Percentiles rank a stretch among this genome's conserved stretches.
These are phyloP conservation scores for Xylariomycetidae sp. DNA, from an alignment of 2,329 filamentous ascomycete genomes.

Conservation along the genomic window DNA sequence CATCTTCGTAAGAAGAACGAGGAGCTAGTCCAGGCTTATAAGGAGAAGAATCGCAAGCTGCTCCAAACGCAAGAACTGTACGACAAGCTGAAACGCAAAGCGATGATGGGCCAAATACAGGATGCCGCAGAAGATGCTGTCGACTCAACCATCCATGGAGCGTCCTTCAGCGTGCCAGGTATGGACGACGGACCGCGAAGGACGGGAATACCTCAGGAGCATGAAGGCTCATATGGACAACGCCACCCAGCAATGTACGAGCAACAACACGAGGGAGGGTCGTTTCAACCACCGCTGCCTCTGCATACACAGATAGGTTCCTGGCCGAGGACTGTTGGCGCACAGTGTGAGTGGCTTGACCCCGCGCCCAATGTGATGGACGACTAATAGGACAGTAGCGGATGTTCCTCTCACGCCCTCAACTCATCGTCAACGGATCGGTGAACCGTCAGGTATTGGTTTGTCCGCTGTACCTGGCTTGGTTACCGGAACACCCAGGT, in stretches of 20 bases:
- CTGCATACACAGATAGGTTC: constrained; percentile 1
- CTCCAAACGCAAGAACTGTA: constrained; percentile 62
- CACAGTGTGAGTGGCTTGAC: constrained; percentile 17
- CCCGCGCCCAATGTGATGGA: too few species aligned
- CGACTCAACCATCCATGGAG: constrained; percentile 32
- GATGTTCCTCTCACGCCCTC: constrained; percentile 29
- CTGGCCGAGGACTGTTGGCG: constrained; percentile 14
- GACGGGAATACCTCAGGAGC: constrained; percentile 7
- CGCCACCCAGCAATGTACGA: constrained; percentile 7
- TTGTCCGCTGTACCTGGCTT: constrained; percentile 26
- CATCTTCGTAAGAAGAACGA: constrained; percentile 64
- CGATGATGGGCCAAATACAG: constrained; percentile 49
- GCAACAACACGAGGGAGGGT: constrained; percentile 4
- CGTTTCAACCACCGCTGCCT: constrained; percentile 8
- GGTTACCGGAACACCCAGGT: constrained; percentile 23
- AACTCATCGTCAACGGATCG: constrained; percentile 26
- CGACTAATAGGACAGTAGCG: constrained; percentile 13
- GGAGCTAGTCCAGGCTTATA: constrained; percentile 59
- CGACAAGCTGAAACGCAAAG: constrained; percentile 52
- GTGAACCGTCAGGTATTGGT: constrained; percentile 16
- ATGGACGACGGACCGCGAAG: constrained; percentile 3
- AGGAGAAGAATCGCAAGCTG: constrained; percentile 65
- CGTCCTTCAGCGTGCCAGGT: constrained; percentile 11
- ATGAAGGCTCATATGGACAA: constrained; percentile 9
- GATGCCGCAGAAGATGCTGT: constrained; percentile 47